phyloP scores from a whole-genome alignment of 495 filamentous ascomycete species.

The Neurospora sp. region DNA sequence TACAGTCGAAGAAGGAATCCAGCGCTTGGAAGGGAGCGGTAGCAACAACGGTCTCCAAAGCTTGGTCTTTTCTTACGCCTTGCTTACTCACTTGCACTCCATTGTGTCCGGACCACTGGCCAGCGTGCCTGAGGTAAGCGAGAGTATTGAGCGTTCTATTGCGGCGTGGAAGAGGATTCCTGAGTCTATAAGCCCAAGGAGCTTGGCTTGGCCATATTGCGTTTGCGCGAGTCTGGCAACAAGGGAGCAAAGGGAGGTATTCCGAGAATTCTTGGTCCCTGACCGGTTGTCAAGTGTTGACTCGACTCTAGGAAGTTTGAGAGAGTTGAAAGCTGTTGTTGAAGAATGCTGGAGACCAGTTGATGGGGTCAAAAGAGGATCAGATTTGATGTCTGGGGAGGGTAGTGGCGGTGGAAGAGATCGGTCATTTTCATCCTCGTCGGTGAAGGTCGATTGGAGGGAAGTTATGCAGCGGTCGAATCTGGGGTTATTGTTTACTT shows the following conservation, averaged over 20 bases:
- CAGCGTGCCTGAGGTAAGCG: not conserved
- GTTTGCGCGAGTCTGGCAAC: constrained; percentile 1
- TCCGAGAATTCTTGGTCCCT: not conserved
- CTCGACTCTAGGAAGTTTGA: not conserved
- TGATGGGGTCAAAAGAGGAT: not conserved
- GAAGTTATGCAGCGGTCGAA: not conserved
- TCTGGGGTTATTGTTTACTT: not conserved
- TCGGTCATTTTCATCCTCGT: not conserved
- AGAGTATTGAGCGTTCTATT: not conserved
- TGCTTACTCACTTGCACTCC: not conserved
- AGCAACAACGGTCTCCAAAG: not conserved
- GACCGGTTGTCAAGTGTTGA: not conserved
- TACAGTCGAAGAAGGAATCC: not conserved
- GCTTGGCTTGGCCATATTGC: constrained; percentile 3
- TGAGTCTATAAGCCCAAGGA: not conserved
- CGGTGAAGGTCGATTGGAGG: not conserved
- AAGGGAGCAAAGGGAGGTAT: not conserved
- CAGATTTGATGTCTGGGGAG: not conserved
- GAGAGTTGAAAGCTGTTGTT: not conserved
- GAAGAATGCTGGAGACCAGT: constrained; percentile 1
- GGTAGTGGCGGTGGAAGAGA: not conserved
- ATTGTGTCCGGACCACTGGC: not conserved
- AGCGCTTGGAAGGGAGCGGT: not conserved
- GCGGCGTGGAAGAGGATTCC: not conserved
- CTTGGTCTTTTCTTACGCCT: not conserved